Evolutionary conservation across 2,329 filamentous ascomycete species (phyloP).

Genomic region (Phoma sp.): DNA sequence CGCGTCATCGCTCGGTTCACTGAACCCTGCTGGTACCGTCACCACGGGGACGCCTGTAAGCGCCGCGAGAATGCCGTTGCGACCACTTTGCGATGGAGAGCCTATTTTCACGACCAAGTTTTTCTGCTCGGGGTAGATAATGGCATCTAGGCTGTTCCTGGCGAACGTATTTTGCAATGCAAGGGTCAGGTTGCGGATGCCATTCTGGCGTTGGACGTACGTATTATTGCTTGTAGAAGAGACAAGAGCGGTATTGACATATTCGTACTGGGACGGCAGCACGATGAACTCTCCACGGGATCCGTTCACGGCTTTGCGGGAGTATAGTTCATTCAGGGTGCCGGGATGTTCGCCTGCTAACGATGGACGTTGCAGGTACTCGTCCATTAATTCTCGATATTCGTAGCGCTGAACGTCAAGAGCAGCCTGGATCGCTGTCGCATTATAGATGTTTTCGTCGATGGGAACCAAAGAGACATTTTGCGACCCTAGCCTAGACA

Average conservation of each 20-base stretch:
- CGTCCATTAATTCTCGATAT: conserved; percentile 61
- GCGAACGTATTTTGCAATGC: conserved; percentile 60
- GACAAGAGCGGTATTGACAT: conserved; percentile 57
- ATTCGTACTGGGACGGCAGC: conserved; percentile 63
- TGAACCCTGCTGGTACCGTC: conserved; percentile 62
- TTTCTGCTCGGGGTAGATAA: conserved; percentile 70
- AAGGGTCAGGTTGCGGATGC: conserved; percentile 60
- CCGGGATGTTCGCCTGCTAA: conserved; percentile 53
- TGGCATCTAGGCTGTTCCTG: conserved; percentile 58
- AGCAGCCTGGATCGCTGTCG: conserved; percentile 53
- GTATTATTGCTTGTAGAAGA: conserved; percentile 59
- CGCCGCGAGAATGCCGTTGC: conserved; percentile 64
- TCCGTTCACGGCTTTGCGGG: conserved; percentile 39
- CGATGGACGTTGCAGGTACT: conserved; percentile 58
- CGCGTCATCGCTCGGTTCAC: conserved; percentile 55
- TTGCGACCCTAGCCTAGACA: conserved; percentile 53
- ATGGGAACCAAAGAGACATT: conserved; percentile 61
- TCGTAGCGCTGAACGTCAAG: conserved; percentile 68
- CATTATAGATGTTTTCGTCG: conserved; percentile 58
- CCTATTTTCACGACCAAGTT: conserved; percentile 67
- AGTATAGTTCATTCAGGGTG: conserved; percentile 59
- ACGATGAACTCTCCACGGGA: conserved; percentile 61
- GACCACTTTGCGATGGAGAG: conserved; percentile 61
- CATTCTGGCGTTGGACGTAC: conserved; percentile 56
- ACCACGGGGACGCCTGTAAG: conserved; percentile 61